Base-by-base conservation (phyloP, 306 rosid species). In the Prunus kanzakura region DNA sequence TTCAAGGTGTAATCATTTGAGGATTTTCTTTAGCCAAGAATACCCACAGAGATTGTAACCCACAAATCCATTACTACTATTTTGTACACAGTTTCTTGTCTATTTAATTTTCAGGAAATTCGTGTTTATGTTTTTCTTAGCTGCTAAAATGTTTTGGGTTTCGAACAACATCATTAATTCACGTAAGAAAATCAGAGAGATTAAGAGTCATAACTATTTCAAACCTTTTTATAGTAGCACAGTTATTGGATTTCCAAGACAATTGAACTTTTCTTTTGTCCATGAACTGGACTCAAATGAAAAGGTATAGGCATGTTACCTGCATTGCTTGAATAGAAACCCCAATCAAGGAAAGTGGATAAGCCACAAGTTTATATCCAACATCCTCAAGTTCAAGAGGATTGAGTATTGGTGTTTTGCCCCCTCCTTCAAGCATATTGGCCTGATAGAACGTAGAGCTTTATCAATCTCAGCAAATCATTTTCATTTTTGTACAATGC, bases 361-460 rank as follows among this genome's bases (percentile, higher is more conserved):
- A 94, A 16, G 82, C 88, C 72, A 94, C 97, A 67, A 94, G 71
- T 75, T 91, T 94, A 77, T 79, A 94, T 64, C 98, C 98, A 60
- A 89, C 61, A 20, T 89, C 96, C 82, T 90, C 94, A 38, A 94
- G 94, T 72, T 90, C 98, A 35, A 87, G 83, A 47, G 93, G 96
- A 84, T 50, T 86, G 47, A 90, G 85, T 77, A 94, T 83, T 2
- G 97, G 98, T 55, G 98, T 88, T 86, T 91, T 94, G 35, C 97
- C 98, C 49, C 97, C 98, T 82, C 98, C 98, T 90, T 94, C 97
- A 74, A 94, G 97, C 98, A 94, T 91, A 85, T 90, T 94, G 60
- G 96, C 96, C 98, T 91, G 72, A 81, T 67, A 79, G 71, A 78
- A 41, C 66, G 73, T 74, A 46, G 61, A 75, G 19, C 32, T 35